Conservation (phyloP, 2,329 filamentous ascomycete species). For the Sphaerulina vaccinii region DNA sequence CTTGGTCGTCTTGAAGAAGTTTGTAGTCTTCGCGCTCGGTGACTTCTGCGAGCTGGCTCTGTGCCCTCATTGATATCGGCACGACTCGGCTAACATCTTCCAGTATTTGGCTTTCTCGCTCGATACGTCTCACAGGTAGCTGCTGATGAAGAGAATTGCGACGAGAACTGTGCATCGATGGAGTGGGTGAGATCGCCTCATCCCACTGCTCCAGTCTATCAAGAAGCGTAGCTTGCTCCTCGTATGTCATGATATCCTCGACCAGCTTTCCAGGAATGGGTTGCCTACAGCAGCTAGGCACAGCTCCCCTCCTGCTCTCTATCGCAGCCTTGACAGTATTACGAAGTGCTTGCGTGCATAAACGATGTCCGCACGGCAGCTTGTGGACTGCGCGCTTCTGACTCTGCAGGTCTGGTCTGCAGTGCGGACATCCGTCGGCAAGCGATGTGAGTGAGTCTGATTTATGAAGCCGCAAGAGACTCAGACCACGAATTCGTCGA, state of each 20-base stretch:
- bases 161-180: slow-evolving; percentile 20
- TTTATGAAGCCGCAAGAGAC: slow-evolving; percentile 32
- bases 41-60: slow-evolving; percentile 23
- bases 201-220: slow-evolving; percentile 36
- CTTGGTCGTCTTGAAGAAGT: slow-evolving; percentile 29
- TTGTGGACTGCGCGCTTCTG: slow-evolving; percentile 33
- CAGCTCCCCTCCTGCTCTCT: slow-evolving; percentile 32
- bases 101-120: slow-evolving; percentile 10
- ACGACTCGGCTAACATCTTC: slow-evolving; percentile 24
- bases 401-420: slow-evolving; percentile 29
- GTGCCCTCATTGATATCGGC: slow-evolving; percentile 15
- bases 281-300: slow-evolving; percentile 44
- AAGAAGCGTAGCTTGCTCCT: slow-evolving; percentile 40
- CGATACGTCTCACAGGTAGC: slow-evolving; percentile 4
- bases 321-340: slow-evolving; percentile 40
- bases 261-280: slow-evolving; percentile 43
- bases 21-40: slow-evolving; percentile 31
- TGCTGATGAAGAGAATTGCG: slow-evolving; percentile 14
- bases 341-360: slow-evolving; percentile 37
- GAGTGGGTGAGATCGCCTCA: slow-evolving; percentile 26
- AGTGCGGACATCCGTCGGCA: slow-evolving; percentile 35
- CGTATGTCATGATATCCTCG: slow-evolving; percentile 39
- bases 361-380: slow-evolving; percentile 37
- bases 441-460: slow-evolving; percentile 30
- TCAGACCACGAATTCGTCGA: slow-evolving; percentile 36